Base-by-base conservation (phyloP, 2,329 filamentous ascomycete genomes). In the Fusarium sp. region DNA sequence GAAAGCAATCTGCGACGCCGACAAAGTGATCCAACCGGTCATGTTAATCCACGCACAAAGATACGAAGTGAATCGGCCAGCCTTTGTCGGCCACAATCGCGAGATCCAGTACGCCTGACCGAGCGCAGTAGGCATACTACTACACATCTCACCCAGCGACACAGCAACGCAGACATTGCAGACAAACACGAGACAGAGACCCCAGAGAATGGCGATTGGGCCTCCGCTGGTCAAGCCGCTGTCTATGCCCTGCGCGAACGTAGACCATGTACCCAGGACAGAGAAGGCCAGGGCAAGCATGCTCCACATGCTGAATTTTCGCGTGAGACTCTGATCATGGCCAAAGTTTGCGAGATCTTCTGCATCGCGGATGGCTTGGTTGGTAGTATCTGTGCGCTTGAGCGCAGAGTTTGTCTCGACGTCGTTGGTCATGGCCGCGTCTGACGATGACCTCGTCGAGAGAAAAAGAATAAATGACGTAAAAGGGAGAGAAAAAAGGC, bases 11-110 rank as follows among this genome's bases (percentile, higher is more conserved):
- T 88, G 85, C 3, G 86, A 88, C 0, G 87, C 88, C 0, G 85
- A 86, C 63, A 89, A 77, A 0, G 86, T 85, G 83, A 86, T 88
- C 88, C 88, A 90, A 17, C 87, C 88, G 64, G 89, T 89, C 0
- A 84, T 88, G 77, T 89, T 89, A 74, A 89, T 87, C 86, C 87
- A 89, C 4, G 87, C 88, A 70, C 86, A 88, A 79, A 89, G 83
- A 73, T 89, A 90, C 3, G 86, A 87, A 7, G 79, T 74, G 66
- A 88, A 87, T 4, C 87, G 83, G 4, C 87, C 88, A 2, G 18
- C 75, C 73, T 63, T 78, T 52, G 81, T 83, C 79, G 55, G 74
- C 75, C 77, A 81, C 35, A 82, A 75, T 4, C 78, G 78, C 31
- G 80, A 79, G 60, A 81, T 79, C 87, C 88, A 90, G 76, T 87